A percentile compares a stretch with the other conserved stretches of the same genome.
phyloP scores from a whole-genome alignment of 257 asterid species.

The Gynochthodes officinalis region DNA sequence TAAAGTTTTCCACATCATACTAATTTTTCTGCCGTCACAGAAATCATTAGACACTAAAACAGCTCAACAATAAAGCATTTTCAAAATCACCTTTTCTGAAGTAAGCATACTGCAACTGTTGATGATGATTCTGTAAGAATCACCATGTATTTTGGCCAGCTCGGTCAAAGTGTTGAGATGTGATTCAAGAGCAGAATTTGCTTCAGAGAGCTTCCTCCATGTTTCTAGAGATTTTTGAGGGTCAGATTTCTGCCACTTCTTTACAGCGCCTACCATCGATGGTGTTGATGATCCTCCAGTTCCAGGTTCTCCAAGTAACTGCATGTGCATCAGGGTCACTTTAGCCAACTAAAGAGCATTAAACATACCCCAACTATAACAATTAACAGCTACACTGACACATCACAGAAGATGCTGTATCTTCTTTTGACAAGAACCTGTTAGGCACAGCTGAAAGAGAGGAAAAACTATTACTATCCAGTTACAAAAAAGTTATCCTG shows the following conservation, averaged over 20 bases:
- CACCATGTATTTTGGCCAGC: conserved; percentile 55
- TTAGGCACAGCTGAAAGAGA: background rate
- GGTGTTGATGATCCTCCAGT: conserved; percentile 97
- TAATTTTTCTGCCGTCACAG: background rate
- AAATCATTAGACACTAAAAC: background rate
- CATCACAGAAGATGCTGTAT: background rate
- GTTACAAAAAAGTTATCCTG: background rate
- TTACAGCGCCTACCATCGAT: conserved; percentile 98
- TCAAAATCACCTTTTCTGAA: conserved; percentile 60
- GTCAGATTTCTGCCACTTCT: conserved; percentile 95
- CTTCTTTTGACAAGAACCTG: background rate
- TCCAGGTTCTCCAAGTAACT: conserved; percentile 99
- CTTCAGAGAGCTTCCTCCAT: conserved; percentile 82
- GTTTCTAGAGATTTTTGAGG: conserved; percentile 69
- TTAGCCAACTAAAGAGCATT: conserved; percentile 21
- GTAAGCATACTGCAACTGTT: conserved; percentile 58
- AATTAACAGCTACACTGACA: background rate
- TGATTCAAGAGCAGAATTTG: conserved; percentile 69
- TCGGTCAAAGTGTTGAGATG: conserved; percentile 57
- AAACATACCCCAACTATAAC: conserved; percentile 13
- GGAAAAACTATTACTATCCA: background rate
- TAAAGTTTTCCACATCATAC: background rate
- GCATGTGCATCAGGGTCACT: conserved; percentile 28
- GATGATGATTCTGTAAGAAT: conserved; percentile 51
- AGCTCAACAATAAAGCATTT: background rate